Percentiles rank a stretch among this genome's conserved stretches.
phyloP scores from a whole-genome alignment of 169 alveolate species.

The Ichthyophthirius multifiliis region DNA sequence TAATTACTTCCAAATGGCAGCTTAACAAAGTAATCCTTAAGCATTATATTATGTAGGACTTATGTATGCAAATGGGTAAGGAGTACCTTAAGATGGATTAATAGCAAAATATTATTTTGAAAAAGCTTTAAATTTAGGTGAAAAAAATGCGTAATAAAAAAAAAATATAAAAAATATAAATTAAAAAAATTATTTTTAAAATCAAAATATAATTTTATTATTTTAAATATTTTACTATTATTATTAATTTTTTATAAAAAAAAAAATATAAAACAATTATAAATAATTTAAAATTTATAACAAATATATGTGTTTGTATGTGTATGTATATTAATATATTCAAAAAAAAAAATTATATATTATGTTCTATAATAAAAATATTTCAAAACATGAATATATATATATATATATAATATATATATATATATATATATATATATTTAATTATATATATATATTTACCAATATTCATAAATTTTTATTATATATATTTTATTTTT shows the following conservation, averaged over 20 bases:
- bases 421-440: too few relatives aligned
- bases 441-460: too few relatives aligned
- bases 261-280: not conserved
- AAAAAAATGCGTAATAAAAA: constrained; percentile 1
- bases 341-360: too few relatives aligned
- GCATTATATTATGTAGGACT: not conserved
- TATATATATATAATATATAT: too few relatives aligned
- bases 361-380: too few relatives aligned
- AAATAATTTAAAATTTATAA: too few relatives aligned
- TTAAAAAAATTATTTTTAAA: not conserved
- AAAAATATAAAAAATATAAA: too few relatives aligned
- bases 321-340: too few relatives aligned
- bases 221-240: not conserved
- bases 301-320: too few relatives aligned
- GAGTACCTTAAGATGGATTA: not conserved
- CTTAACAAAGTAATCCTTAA: not conserved
- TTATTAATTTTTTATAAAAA: not conserved
- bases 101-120: constrained; percentile 13
- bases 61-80: not conserved
- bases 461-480: too few relatives aligned
- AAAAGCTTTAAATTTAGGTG: not conserved
- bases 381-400: too few relatives aligned
- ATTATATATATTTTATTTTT: too few relatives aligned
- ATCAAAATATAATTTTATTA: not conserved
- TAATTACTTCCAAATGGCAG: constrained; percentile 13